Conservation (phyloP, 805 yeast species). For the Starmerella vaccinii region DNA sequence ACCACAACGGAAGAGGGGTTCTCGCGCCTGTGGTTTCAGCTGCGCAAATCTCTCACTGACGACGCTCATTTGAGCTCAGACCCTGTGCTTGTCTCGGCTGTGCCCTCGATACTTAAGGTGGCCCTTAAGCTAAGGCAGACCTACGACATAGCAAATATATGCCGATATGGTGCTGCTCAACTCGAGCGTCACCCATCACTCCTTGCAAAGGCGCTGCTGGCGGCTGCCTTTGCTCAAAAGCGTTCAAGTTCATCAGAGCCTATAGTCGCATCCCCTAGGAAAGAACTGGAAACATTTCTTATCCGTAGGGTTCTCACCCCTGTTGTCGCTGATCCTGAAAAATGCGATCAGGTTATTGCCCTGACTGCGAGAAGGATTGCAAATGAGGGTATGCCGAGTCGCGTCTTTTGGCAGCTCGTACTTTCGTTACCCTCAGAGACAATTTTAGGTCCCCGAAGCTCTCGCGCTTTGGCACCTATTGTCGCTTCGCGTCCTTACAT, state of each 20-base stretch:
- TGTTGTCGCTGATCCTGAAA: background rate
- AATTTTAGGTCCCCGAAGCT: slow-evolving; percentile 1
- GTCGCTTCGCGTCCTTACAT: slow-evolving; percentile 26
- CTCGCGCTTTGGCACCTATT: slow-evolving; percentile 5
- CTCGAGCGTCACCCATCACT: background rate
- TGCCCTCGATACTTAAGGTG: slow-evolving; percentile 7
- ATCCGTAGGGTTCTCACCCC: slow-evolving; percentile 7
- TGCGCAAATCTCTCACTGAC: background rate
- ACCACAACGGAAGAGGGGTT: background rate
- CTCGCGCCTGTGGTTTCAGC: background rate
- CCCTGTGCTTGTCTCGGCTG: background rate
- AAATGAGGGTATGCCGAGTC: slow-evolving; percentile 14
- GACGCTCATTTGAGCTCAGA: background rate
- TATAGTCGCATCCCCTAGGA: background rate
- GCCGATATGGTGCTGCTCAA: slow-evolving; percentile 5
- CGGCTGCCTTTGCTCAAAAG: slow-evolving; percentile 25
- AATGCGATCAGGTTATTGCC: slow-evolving; percentile 7
- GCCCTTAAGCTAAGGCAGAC: slow-evolving; percentile 15
- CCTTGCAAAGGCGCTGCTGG: slow-evolving; percentile 25
- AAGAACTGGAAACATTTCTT: slow-evolving; percentile 3
- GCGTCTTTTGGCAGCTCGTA: slow-evolving; percentile 27
- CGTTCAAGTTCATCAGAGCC: background rate
- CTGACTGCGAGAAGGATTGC: slow-evolving; percentile 8
- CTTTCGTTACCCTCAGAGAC: slow-evolving; percentile 13
- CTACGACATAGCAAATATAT: slow-evolving; percentile 22